A percentile compares a stretch with the other conserved stretches of the same genome.
Conservation (phyloP, 257 asterid species). For the Cinchona pubescens region DNA sequence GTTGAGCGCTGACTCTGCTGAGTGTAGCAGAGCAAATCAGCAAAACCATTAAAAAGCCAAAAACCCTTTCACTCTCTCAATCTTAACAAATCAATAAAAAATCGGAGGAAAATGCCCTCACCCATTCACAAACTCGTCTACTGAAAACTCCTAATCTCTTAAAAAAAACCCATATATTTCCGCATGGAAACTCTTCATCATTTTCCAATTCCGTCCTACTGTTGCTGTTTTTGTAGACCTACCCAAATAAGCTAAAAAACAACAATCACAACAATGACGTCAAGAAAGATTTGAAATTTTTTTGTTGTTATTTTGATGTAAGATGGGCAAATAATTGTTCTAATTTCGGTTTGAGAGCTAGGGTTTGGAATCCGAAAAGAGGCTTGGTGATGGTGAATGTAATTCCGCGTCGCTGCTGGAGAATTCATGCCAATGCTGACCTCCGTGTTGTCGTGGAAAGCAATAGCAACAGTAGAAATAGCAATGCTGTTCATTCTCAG, state of each 20-base stretch:
- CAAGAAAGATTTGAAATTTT: constrained; percentile 4
- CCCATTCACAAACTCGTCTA: neutral
- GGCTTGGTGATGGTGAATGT: constrained; percentile 4
- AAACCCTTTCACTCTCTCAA: neutral
- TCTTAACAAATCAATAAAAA: neutral
- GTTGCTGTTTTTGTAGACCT: constrained; percentile 8
- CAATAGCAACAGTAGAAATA: constrained; percentile 5
- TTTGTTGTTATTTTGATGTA: neutral
- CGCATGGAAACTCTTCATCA: constrained; percentile 25
- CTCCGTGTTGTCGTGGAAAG: constrained; percentile 19
- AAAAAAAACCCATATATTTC: neutral
- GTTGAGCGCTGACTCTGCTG: constrained; percentile 6
- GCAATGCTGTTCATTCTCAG: constrained; percentile 17
- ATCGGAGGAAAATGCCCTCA: neutral
- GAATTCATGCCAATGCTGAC: constrained; percentile 27
- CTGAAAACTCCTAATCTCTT: constrained; percentile 5
- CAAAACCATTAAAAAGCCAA: neutral
- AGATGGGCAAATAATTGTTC: neutral
- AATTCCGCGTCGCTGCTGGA: constrained; percentile 20
- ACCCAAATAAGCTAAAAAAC: neutral
- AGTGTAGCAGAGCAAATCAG: no score
- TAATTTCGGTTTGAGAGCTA: constrained; percentile 5
- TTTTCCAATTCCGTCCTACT: constrained; percentile 14
- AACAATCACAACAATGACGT: constrained; percentile 8
- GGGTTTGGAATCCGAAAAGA: constrained; percentile 23